Base-by-base conservation (phyloP, 306 rosid species). In the Begonia masoniana region DNA sequence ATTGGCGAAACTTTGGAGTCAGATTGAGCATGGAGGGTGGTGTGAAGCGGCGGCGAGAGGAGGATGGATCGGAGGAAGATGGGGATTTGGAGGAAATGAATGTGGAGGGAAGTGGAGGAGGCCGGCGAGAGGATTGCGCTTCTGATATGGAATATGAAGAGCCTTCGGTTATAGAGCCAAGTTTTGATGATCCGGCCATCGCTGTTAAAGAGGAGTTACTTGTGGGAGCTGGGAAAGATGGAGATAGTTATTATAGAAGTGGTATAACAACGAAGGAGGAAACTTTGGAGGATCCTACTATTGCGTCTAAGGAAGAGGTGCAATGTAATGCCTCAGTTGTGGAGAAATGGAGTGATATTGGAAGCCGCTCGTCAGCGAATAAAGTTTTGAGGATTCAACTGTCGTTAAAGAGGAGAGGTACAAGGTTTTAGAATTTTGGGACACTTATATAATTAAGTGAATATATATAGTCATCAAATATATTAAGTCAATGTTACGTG, bases 31-130 rank as follows among this genome's bases (percentile, higher is more conserved):
- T 31, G 39, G 49, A 45, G 58, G 50, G 65, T 8, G 65, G 65
- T 13, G 36, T 56, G 11, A 61, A 61, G 65, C 21, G 65, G 24
- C 48, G 41, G 21, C 56, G 50, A 10, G 35, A 26, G 41, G 64
- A 50, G 56, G 26, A 5, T n/a, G 47, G 39, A 5, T 21, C 15
- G 24, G 65, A 51, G 56, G 41, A 6, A 11, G 15, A n/a, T 7
- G 41, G 6, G 36, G 39, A 31, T 31, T 5, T 7, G 10, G 16
- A 5, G 12, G 13, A 41, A 31, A 6, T 15, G 54, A 7, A n/a
- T 0, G 7, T 10, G 2, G 7, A 9, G 7, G 63, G 1, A 35
- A 15, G 3, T 59, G 39, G 15, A 11, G 62, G 17, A 7, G 21
- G 10, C 10, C 7, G 16, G 52, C 19, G 4, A 15, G 31, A 43